These are phyloP conservation scores for Salvia splendens DNA, from an alignment of 257 asterid genomes.

Conservation along the genomic window DNA sequence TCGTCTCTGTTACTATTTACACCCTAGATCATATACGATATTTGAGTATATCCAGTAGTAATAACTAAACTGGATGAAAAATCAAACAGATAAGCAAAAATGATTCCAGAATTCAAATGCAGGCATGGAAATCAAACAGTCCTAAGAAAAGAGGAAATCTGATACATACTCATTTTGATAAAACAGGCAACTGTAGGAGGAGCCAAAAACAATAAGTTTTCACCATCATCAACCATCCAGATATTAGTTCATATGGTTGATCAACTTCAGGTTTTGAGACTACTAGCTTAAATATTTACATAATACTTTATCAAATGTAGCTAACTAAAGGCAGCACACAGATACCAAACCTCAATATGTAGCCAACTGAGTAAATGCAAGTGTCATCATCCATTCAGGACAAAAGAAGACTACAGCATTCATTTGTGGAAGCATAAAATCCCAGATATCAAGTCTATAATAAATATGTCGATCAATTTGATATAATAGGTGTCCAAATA, in stretches of 20 bases:
- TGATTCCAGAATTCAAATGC: background rate
- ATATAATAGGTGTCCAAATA: background rate
- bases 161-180: background rate
- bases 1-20: background rate
- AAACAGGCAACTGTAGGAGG: background rate
- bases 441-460: no score
- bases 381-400: background rate
- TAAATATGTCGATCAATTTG: background rate
- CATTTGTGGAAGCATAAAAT: background rate
- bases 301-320: conserved; percentile 2
- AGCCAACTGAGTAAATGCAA: background rate
- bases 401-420: background rate
- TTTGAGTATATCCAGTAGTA: background rate
- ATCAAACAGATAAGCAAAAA: background rate
- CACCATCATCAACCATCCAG: conserved; percentile 2
- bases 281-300: background rate
- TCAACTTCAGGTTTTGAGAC: conserved; percentile 20
- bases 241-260: background rate
- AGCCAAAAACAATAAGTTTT: background rate
- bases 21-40: background rate
- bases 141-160: background rate
- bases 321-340: background rate
- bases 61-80: no score
- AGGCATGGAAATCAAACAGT: no score
- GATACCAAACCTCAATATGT: background rate